phyloP scores from a whole-genome alignment of 2,329 filamentous ascomycete genomes.

The Fusarium brachygibbosum region DNA sequence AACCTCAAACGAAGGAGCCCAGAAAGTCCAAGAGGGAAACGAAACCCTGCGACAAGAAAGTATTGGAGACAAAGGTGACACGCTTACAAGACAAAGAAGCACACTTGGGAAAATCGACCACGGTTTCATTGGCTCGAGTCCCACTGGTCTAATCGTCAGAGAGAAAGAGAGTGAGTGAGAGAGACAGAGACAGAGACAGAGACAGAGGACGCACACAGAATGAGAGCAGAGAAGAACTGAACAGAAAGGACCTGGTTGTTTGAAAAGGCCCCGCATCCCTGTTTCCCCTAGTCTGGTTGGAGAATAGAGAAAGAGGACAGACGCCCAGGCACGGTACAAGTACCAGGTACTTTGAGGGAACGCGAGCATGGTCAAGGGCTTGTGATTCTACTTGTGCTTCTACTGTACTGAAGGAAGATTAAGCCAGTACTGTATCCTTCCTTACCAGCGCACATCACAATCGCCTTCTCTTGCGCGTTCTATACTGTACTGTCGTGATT shows the following conservation, averaged over 20 bases:
- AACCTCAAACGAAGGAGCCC: slow-evolving; percentile 19
- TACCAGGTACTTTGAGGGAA: slow-evolving; percentile 34
- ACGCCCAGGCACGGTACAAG: slow-evolving; percentile 13
- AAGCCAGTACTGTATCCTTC: no score
- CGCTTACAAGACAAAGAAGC: slow-evolving; percentile 33
- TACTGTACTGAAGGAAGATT: no score
- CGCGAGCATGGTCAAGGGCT: slow-evolving; percentile 24
- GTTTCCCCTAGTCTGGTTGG: slow-evolving; percentile 36
- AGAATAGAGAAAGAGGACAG: slow-evolving; percentile 19
- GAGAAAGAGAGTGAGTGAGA: slow-evolving; percentile 5
- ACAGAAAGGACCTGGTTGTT: slow-evolving; percentile 27
- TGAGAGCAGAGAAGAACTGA: background rate
- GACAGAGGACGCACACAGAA: background rate
- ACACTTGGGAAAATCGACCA: slow-evolving; percentile 21
- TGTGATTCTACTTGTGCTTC: slow-evolving; percentile 24
- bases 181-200: slow-evolving; percentile 5
- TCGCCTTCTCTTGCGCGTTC: slow-evolving; percentile 9
- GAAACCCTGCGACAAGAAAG: slow-evolving; percentile 24
- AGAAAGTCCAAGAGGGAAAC: slow-evolving; percentile 1
- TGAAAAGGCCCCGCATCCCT: slow-evolving; percentile 40
- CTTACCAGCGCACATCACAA: slow-evolving; percentile 1
- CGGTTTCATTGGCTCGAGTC: slow-evolving; percentile 29
- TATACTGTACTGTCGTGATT: background rate
- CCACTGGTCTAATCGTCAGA: slow-evolving; percentile 11
- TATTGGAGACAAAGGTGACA: slow-evolving; percentile 39